A percentile compares a stretch with the other conserved stretches of the same genome.
phyloP scores from a whole-genome alignment of 2,329 filamentous ascomycete genomes.

The Aspergillus sp. region DNA sequence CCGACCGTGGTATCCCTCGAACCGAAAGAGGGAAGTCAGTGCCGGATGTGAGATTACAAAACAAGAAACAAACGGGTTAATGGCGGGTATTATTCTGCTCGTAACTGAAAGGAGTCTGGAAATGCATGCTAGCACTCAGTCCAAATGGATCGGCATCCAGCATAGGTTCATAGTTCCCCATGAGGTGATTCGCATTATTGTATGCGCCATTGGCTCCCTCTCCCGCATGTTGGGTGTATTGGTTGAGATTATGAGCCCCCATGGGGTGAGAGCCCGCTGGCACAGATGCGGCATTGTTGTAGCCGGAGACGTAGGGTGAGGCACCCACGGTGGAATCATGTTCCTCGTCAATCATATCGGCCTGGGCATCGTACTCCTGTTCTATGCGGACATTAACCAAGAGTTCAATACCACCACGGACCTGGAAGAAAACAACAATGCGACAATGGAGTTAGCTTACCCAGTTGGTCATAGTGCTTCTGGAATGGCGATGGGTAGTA shows the following conservation, averaged over 20 bases:
- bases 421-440: conserved; percentile 41
- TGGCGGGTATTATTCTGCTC: conserved; percentile 43
- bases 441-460: conserved; percentile 68
- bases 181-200: conserved; percentile 53
- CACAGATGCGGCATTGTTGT: conserved; percentile 44
- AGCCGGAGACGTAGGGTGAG: conserved; percentile 64
- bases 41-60: conserved; percentile 6
- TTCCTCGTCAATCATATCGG: conserved; percentile 85
- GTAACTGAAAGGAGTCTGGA: conserved; percentile 73
- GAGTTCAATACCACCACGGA: conserved; percentile 63
- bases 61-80: conserved; percentile 19
- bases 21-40: neutral
- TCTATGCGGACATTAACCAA: conserved; percentile 70
- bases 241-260: conserved; percentile 46
- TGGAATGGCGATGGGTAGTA: conserved; percentile 90
- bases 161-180: conserved; percentile 79
- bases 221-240: conserved; percentile 40
- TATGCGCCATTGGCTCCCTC: conserved; percentile 45
- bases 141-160: conserved; percentile 93
- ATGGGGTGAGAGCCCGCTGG: conserved; percentile 44
- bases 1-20: neutral
- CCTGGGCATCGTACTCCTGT: conserved; percentile 93
- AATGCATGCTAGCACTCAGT: conserved; percentile 91
- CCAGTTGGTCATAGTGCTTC: conserved; percentile 92
- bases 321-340: conserved; percentile 68